A percentile compares a stretch with the other conserved stretches of the same genome.
These are phyloP conservation scores for Cystoisospora suis DNA, from an alignment of 169 alveolate genomes.

Conservation along the genomic window DNA sequence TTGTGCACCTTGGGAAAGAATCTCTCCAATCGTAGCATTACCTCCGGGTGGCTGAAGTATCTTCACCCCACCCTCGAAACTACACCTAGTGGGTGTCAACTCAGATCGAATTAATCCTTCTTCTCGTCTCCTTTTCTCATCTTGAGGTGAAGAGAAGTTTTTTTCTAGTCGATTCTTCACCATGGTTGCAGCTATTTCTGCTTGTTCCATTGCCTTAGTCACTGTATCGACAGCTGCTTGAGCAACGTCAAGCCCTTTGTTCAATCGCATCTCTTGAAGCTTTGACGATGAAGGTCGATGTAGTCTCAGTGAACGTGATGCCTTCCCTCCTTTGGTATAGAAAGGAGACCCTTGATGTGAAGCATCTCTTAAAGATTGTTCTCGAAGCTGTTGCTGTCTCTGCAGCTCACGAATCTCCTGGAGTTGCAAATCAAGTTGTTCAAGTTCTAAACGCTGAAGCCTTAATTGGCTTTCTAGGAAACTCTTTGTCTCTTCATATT, in stretches of 20 bases:
- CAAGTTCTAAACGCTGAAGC: background rate
- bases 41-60: conserved; percentile 11
- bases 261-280: too few species aligned
- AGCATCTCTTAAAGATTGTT: too few species aligned
- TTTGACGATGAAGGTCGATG: too few species aligned
- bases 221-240: too few species aligned
- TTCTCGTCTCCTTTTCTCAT: background rate
- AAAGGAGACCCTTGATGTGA: too few species aligned
- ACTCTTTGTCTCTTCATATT: background rate
- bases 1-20: too few species aligned
- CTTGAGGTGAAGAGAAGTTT: background rate
- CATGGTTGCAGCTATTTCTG: background rate
- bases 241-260: too few species aligned
- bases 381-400: background rate
- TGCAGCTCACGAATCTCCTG: conserved; percentile 12
- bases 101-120: background rate
- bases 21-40: background rate
- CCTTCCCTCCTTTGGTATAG: too few species aligned
- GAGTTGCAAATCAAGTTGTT: background rate
- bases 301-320: too few species aligned
- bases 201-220: too few species aligned
- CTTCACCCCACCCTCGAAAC: background rate
- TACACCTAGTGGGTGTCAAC: too few species aligned
- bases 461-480: background rate
- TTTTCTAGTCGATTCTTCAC: background rate